Evolutionary conservation across 176 grass and related monocot species (phyloP), one percentile per base, ranked within the genome.

Genomic region (Musa troglodytarum): DNA sequence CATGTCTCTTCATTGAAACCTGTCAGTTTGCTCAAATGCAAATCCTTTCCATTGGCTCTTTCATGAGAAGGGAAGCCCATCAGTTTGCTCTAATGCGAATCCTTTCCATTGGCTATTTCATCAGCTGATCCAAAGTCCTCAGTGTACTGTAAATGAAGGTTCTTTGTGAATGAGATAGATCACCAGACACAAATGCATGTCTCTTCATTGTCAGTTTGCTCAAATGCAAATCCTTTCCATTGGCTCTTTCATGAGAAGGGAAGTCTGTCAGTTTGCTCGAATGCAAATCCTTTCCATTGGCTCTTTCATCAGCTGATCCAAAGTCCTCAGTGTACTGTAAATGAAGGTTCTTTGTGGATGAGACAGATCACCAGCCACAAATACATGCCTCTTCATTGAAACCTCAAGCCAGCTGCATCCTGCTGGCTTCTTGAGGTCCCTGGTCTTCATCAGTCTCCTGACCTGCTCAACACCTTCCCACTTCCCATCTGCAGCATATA

Each of bases 391-490:
- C 4, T 73, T 71, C 63, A 80, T 85, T 51, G 84, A 82, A 72
- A 91, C 26, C 73, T 91, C 85, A 54, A 91, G 74, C 88, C 88
- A 91, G 65, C 91, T 93, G 62, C 85, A 87, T 76, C 91, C 91
- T 24, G 91, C 87, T 63, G 87, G 91, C 71, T 90, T 90, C 59
- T 87, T 93, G 78, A 87, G 79, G 81, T 90, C 79, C 67, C 79
- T 90, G 50, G 85, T 75, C 29, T 90, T 86, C 85, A 90, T 87
- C 65, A 90, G 78, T 54, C 77, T 90, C 52, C 91, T 73, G 26
- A 93, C 85, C 79, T 90, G 51, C 63, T 88, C 91, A 78, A 93
- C 87, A 62, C 77, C 50, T 15, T 82, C 80, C 91, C 87, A 93
- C 65, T 82, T 87, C 72, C 82, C 85, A 69, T 87, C 82, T 74